Evolutionary conservation across 371 early-diverging fungal genomes (phyloP), one percentile per base, ranked within the genome.

Genomic region (Mucor saturninus): DNA sequence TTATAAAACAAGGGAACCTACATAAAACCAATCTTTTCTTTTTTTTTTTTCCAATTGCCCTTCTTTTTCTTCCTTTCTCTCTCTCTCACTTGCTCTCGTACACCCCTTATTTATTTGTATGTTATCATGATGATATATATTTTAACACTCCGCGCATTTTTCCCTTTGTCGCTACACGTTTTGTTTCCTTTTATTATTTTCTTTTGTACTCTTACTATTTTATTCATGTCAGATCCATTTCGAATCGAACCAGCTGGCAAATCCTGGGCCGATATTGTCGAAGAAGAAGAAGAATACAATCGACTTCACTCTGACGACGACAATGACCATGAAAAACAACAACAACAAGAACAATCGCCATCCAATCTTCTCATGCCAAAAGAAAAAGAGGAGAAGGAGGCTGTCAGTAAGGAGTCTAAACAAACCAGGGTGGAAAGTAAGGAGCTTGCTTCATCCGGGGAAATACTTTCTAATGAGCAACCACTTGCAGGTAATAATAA

Each of bases 211-310:
- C 30, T 50, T 30, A 26, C 3, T 50, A 28, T 50, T 30, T 50
- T 50, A 48, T 37, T 30, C 4, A 48, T 45, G 50, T 50, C 50
- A 50, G 50, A 50, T 50, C 28, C 28, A 1, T 50, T 50, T 30
- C 31, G 28, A 50, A 10, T 28, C 11, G 21, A 30, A 30, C 42
- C 42, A 42, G 2, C 57, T 7, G 38, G 64, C 30, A 50, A 61
- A 30, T 63, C 62, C 3, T 65, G 65, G 65, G 62, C 62, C 10
- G 63, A 51, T 38, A 62, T 59, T 30, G 49, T 65, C 5, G 63
- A 61, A 15, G 54, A 65, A 35, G 59, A 64, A 37, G 65, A 62
- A 21, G 53, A 51, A 39, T 28, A 14, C 7, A 38, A 59, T 26
- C 35, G 26, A 38, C 7, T 59, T n/a, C 14, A 38, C 14, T 30